Evolutionary conservation across 495 filamentous ascomycete species (phyloP).

Genomic region (Neurospora intermedia): DNA sequence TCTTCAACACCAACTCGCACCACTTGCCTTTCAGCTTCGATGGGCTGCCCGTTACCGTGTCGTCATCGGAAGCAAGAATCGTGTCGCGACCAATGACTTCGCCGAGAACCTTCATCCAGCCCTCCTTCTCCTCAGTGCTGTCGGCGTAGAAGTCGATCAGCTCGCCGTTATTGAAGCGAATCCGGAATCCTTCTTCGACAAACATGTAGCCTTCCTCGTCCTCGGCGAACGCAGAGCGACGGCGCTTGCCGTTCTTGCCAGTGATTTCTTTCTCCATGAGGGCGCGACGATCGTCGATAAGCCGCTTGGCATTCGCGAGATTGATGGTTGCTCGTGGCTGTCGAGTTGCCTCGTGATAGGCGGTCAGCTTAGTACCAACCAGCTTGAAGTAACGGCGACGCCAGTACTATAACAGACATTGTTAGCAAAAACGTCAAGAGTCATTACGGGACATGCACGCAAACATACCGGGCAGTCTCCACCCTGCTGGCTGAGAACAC

Average conservation of each 20-base stretch:
- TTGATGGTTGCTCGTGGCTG: constrained; percentile 97
- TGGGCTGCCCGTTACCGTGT: constrained; percentile 34
- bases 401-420: constrained; percentile 59
- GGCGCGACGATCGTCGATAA: constrained; percentile 85
- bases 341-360: constrained; percentile 89
- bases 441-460: not conserved
- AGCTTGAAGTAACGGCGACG: constrained; percentile 95
- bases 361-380: constrained; percentile 79
- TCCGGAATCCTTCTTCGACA: constrained; percentile 96
- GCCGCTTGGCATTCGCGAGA: constrained; percentile 80
- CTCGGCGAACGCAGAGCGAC: constrained; percentile 91
- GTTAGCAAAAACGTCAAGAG: constrained; percentile 14
- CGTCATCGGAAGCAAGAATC: constrained; percentile 24
- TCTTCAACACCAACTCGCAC: constrained; percentile 76
- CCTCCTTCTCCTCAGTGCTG: constrained; percentile 70
- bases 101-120: constrained; percentile 85
- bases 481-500: constrained; percentile 87
- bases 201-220: constrained; percentile 99
- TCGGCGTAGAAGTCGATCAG: constrained; percentile 98
- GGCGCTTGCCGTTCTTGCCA: constrained; percentile 62
- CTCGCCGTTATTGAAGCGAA: constrained; percentile 95
- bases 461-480: constrained; percentile 90
- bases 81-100: constrained; percentile 64
- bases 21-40: constrained; percentile 47
- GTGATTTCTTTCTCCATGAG: constrained; percentile 70